phyloP scores from a whole-genome alignment of 306 rosid species.

The Delonix regia region DNA sequence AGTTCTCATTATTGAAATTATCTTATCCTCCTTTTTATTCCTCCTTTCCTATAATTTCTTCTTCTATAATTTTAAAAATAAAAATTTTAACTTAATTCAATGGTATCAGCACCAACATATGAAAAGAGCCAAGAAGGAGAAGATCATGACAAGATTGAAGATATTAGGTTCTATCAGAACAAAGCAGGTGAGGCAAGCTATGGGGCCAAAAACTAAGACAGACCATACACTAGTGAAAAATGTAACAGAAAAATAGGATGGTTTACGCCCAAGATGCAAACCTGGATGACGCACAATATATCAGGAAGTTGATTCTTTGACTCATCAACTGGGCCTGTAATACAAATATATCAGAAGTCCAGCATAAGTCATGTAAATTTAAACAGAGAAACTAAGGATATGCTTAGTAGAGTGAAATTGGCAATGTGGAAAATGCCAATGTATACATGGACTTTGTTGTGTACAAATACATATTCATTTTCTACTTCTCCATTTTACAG shows the following conservation, averaged over 20 bases:
- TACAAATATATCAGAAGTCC: constrained; percentile 34
- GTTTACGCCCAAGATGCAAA: constrained; percentile 43
- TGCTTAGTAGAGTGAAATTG: not conserved
- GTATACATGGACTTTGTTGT: not conserved
- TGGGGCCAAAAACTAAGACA: constrained; percentile 3
- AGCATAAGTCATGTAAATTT: constrained; percentile 17
- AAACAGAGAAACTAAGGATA: constrained; percentile 15
- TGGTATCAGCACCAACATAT: not conserved
- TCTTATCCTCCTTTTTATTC: not conserved
- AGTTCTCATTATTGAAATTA: not conserved
- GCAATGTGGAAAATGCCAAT: not conserved
- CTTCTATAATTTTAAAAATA: not conserved
- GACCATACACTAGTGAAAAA: constrained; percentile 2
- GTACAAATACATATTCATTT: not conserved
- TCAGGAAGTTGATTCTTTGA: constrained; percentile 93
- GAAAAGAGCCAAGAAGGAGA: not conserved
- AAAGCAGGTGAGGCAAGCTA: constrained; percentile 6
- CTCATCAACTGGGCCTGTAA: constrained; percentile 93
- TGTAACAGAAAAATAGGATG: not conserved
- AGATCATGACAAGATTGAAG: constrained; percentile 15
- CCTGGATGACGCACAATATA: constrained; percentile 97
- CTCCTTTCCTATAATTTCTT: not conserved
- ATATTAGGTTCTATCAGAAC: constrained; percentile 13
- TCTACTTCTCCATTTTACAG: not conserved
- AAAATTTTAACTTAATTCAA: not conserved